Evolutionary conservation across 2,329 filamentous ascomycete species (phyloP), one percentile per base, ranked within the genome.

Genomic region (Herpotrichia juniperi): DNA sequence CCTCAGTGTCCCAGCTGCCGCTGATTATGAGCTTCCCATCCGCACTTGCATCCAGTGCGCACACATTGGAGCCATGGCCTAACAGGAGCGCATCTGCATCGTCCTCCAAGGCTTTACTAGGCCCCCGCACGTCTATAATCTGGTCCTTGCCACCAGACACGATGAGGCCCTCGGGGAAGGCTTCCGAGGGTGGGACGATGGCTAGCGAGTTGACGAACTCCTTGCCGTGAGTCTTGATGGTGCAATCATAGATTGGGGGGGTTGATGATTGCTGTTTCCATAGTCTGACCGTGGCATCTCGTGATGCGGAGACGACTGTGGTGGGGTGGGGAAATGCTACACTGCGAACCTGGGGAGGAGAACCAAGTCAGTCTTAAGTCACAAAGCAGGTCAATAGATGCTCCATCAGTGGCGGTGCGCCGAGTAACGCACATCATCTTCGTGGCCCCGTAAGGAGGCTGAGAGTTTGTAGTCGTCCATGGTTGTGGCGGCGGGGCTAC

Each of bases 401-500:
- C n/a, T 14, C 21, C 12, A 21, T 45, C n/a, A 37, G 35, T 16
- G 25, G 31, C 11, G 24, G 42, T 11, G 35, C 22, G 11, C 16
- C 19, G n/a, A 25, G 48, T 1, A 17, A 75, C 87, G 76, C 82
- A 97, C 94, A 85, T 99, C 94, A 73, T 94, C 89, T 74, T 94
- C 89, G 74, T 99, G 94, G 68, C 91, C 93, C 63, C 87, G 80
- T 61, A 99, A 83, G 69, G 91, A 89, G 63, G 93, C 92, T 56
- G 94, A 96, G 69, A 99, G 86, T 83, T 93, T 96, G 83, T 91
- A 97, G 72, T 92, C 88, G 75, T 83, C 79, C 89, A 93, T 93
- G 60, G 64, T 68, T 58, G 58, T n/a, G 54, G 31, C 19, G 44
- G 63, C 59, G 63, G 68, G 63, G 62, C 59, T 62, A 59, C 50